Evolutionary conservation across 352 stramenopile genomes (phyloP).

Genomic region (Pythium guiyangense): DNA sequence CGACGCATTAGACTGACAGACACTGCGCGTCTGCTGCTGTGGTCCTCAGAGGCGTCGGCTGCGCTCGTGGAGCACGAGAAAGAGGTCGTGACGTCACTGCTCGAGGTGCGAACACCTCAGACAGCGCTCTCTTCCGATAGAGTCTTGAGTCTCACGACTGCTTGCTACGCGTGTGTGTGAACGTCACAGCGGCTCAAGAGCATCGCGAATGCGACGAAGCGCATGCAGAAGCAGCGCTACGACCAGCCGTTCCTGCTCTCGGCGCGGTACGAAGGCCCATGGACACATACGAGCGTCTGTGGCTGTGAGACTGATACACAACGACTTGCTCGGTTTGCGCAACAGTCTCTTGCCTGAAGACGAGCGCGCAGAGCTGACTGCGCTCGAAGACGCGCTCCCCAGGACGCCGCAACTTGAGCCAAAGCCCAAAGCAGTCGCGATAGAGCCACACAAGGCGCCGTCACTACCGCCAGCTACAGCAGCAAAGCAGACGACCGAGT

Average conservation of each 20-base stretch:
- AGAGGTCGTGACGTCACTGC: conserved; percentile 66
- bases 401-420: too few relatives aligned
- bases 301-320: background rate
- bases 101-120: too few relatives aligned
- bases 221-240: conserved; percentile 69
- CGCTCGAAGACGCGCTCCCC: conserved; percentile 40
- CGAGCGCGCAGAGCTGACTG: conserved; percentile 41
- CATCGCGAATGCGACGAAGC: conserved; percentile 57
- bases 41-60: conserved; percentile 13
- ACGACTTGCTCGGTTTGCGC: too few relatives aligned
- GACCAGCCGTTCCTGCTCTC: conserved; percentile 66
- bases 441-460: too few relatives aligned
- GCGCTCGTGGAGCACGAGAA: conserved; percentile 46
- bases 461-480: conserved; percentile 7
- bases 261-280: conserved; percentile 23
- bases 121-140: too few relatives aligned
- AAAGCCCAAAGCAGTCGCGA: too few relatives aligned
- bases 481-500: conserved; percentile 15
- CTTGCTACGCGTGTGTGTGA: background rate
- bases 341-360: conserved; percentile 59
- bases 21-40: too few relatives aligned
- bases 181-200: conserved; percentile 50
- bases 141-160: background rate
- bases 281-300: background rate
- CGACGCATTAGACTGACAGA: background rate